Base-by-base conservation (phyloP, 306 rosid genomes). In the Benincasa hispida region DNA sequence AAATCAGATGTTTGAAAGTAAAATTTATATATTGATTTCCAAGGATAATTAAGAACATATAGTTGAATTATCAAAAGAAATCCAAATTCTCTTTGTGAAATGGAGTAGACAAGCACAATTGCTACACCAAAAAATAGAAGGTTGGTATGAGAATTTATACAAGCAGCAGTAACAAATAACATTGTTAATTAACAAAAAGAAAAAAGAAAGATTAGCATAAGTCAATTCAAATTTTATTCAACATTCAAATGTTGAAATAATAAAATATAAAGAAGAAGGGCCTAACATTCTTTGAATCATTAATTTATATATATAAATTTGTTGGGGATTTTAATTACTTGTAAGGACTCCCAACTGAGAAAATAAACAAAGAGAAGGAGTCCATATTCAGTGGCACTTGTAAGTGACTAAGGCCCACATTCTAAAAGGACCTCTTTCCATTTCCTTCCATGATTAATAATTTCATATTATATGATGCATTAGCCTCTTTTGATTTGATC, bases 211-310 rank as follows among this genome's bases (percentile, higher is more conserved):
- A 21, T 62, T 8, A 32, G 70, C 45, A 32, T 32, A 50, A 18
- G 68, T 61, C 68, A 61, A 34, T 34, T 63, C 24, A 34, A 67
- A 66, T 10, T 37, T 10, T 3, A 45, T 19, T 66, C 48, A 66
- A 37, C 27, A 35, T 66, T 66, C 50, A 66, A 67, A 67, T 67
- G 54, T 67, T 67, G 74, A 41, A 39, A 41, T 67, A 67, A 67
- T 67, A 39, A 63, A 21, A 67, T 67, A 67, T 41, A 22, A 67
- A 39, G 7, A 39, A 67, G 34, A 67, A 39, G 74, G 32, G 55
- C 74, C 74, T 67, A 67, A 67, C 74, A 67, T 67, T 39, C 54
- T 67, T 67, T 41, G 74, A 67, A 67, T 39, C 24, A 34, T 63
- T 10, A 13, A 4, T 35, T 5, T 42, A 45, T 45, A 45, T 12